Evolutionary conservation across 116 monocot genomes (phyloP).

Genomic region (Trichopus zeylanicus): DNA sequence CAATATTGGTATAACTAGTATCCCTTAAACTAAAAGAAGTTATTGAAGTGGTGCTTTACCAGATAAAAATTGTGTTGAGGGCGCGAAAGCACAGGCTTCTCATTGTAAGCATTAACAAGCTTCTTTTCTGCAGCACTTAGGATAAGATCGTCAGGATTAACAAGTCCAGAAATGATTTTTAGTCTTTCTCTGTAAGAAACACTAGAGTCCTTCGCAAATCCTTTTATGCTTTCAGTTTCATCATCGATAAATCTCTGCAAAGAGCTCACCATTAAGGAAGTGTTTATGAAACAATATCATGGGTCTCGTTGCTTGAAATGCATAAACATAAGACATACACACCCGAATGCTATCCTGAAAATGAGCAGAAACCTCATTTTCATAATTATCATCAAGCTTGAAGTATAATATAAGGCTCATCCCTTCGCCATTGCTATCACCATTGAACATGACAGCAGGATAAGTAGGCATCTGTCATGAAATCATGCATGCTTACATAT

Average conservation of each 20-base stretch:
- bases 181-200: slow-evolving; percentile 75
- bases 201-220: slow-evolving; percentile 64
- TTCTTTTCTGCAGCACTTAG: slow-evolving; percentile 75
- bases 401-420: slow-evolving; percentile 86
- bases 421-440: slow-evolving; percentile 77
- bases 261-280: too few species aligned
- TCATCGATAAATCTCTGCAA: slow-evolving; percentile 79
- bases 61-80: slow-evolving; percentile 3
- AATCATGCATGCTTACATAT: neutral
- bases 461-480: slow-evolving; percentile 65
- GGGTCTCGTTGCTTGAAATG: neutral
- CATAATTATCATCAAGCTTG: slow-evolving; percentile 66
- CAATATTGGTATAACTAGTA: too few species aligned
- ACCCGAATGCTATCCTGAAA: slow-evolving; percentile 63
- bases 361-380: slow-evolving; percentile 59
- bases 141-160: slow-evolving; percentile 80
- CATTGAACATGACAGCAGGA: slow-evolving; percentile 72
- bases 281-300: neutral
- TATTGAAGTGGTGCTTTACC: too few species aligned
- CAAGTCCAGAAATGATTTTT: slow-evolving; percentile 76
- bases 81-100: neutral
- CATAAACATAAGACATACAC: neutral
- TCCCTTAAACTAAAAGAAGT: too few species aligned
- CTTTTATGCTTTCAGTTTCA: slow-evolving; percentile 81
- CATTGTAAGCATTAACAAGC: slow-evolving; percentile 7